Conservation (phyloP, 1,284 basidiomycete genomes). For the Sporisorium exsertum region DNA sequence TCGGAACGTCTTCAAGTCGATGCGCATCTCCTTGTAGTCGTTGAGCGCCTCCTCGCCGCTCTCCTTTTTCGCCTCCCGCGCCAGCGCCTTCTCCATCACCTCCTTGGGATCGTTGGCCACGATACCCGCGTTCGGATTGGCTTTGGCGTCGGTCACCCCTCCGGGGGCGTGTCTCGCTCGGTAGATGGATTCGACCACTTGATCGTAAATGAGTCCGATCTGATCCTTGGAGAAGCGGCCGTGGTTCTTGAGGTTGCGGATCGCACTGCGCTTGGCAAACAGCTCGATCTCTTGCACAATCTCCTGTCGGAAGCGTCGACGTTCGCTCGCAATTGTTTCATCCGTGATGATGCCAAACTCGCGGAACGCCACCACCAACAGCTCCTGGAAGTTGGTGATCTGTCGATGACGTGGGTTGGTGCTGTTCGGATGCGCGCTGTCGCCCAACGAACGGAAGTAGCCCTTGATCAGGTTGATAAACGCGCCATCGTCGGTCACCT, state of each 20-base stretch:
- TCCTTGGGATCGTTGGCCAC: slow-evolving; percentile 47
- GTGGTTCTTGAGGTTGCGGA: slow-evolving; percentile 86
- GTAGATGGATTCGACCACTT: slow-evolving; percentile 68
- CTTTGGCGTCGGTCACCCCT: slow-evolving; percentile 22
- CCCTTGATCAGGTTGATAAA: slow-evolving; percentile 79
- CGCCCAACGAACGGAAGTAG: slow-evolving; percentile 92
- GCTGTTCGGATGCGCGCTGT: slow-evolving; percentile 92
- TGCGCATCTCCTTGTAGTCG: slow-evolving; percentile 78
- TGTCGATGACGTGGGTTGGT: slow-evolving; percentile 88
- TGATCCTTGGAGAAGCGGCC: slow-evolving; percentile 89
- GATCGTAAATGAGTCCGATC: slow-evolving; percentile 71
- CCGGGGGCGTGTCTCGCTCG: slow-evolving; percentile 64
- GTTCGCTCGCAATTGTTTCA: slow-evolving; percentile 89
- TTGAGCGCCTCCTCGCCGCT: slow-evolving; percentile 47
- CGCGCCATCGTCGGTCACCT: slow-evolving; percentile 95
- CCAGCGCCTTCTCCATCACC: slow-evolving; percentile 51
- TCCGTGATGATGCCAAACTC: slow-evolving; percentile 97
- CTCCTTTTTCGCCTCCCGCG: slow-evolving; percentile 29
- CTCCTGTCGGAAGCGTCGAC: slow-evolving; percentile 86
- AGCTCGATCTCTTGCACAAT: slow-evolving; percentile 93
- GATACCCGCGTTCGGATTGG: slow-evolving; percentile 46
- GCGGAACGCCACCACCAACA: slow-evolving; percentile 74
- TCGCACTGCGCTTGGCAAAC: slow-evolving; percentile 92
- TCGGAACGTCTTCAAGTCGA: slow-evolving; percentile 87
- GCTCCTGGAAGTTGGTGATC: slow-evolving; percentile 97